Conservation (phyloP, 2,329 filamentous ascomycete genomes). For the Neopestalotiopsis sp. region DNA sequence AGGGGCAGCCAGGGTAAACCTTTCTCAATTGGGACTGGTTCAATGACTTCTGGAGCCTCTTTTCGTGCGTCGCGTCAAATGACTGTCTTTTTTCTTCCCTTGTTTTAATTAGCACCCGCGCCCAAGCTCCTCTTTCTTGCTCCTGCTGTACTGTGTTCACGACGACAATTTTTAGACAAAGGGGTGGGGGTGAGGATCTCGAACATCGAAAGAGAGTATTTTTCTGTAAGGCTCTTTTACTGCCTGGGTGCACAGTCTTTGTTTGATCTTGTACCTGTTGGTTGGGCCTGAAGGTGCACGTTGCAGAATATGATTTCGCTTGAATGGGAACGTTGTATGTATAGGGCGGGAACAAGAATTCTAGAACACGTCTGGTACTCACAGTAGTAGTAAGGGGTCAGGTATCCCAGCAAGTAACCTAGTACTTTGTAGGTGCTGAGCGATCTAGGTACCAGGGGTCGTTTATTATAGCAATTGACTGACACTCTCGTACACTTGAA, state of each 20-base stretch:
- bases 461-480: too few species aligned
- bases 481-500: too few species aligned
- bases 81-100: constrained; percentile 5
- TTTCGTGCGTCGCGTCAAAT: constrained; percentile 5
- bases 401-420: too few species aligned
- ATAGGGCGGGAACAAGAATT: neutral
- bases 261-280: neutral
- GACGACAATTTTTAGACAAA: neutral
- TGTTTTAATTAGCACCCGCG: constrained; percentile 3
- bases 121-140: neutral
- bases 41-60: neutral
- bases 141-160: neutral
- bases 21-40: neutral
- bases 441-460: too few species aligned
- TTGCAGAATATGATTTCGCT: neutral
- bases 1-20: neutral
- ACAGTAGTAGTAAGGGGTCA: too few species aligned
- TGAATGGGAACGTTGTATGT: neutral
- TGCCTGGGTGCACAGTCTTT: neutral
- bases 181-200: neutral
- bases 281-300: neutral
- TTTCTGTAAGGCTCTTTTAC: neutral
- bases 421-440: too few species aligned
- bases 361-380: neutral
- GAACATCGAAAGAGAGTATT: neutral